Evolutionary conservation across 1,139 yeast species (phyloP), one percentile per base, ranked within the genome.

Genomic region (Hyphopichia pseudoburtonii): DNA sequence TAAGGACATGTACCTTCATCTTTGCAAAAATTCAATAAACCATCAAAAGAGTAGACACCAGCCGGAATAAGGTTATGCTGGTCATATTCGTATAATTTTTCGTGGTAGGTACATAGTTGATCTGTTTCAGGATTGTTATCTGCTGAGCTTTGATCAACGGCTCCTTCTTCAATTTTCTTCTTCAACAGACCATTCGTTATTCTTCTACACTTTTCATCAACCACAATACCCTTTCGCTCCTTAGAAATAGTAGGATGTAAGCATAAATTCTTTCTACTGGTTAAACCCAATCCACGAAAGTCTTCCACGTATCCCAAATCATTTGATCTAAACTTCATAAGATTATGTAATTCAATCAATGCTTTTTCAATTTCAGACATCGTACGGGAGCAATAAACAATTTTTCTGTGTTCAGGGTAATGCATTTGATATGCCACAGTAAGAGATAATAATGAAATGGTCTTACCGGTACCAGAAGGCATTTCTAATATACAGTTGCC

Each of bases 391-490:
- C 99, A 92, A 62, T 92, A 92, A 5, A 92, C 87, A 49, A 92
- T 81, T 67, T 92, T 92, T 31, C 98, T 70, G 51, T 88, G 96
- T 54, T 92, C 97, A 5, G 97, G 96, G 58, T 89, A 89, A 61
- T 80, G 86, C 86, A 87, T 82, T 57, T 92, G 99, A 60, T 92
- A 94, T 8, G 98, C 96, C 35, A 92, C 88, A 0, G 97, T 88
- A 30, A 92, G 64, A 1, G 97, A 88, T 30, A 92, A 70, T 56
- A 92, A 72, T 1, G 97, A 89, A 4, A 92, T 86, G 28, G 99
- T 92, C 59, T 92, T 92, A 30, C 99, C 99, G 4, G 99, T 92
- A 2, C 99, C 99, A n/a, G 99, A 92, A 52, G 99, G 99, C 99
- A 92, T 92, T 66, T 92, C 99, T 55, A 92, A 63, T 39, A 92